These are phyloP conservation scores for Globisporangium paroecandrum DNA, from an alignment of 352 stramenopile species.

Conservation along the genomic window DNA sequence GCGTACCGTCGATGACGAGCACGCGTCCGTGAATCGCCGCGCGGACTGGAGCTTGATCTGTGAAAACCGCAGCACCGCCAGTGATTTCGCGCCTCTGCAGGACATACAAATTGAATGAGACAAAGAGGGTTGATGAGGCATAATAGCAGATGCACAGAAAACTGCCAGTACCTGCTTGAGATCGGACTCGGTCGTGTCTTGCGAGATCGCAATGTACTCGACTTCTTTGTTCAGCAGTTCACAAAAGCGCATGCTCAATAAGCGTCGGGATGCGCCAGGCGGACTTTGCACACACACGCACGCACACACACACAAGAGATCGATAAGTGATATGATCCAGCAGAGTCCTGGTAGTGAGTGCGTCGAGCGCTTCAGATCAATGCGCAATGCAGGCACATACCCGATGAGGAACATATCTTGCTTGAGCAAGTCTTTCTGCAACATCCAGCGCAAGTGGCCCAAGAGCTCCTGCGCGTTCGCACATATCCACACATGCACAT, in stretches of 20 bases:
- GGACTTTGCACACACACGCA: conserved; percentile 29
- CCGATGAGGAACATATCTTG: conserved; percentile 89
- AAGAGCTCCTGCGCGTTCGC: conserved; percentile 46
- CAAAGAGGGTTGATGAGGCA: not conserved
- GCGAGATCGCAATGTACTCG: conserved; percentile 90
- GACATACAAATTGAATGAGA: not conserved
- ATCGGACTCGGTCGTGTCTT: conserved; percentile 93
- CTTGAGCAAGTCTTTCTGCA: conserved; percentile 79
- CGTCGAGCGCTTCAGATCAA: not conserved
- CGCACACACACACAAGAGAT: not conserved
- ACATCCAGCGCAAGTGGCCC: conserved; percentile 80
- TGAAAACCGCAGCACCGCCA: conserved; percentile 74
- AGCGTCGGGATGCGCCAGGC: conserved; percentile 62
- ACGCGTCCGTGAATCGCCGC: conserved; percentile 92
- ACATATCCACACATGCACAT: not conserved
- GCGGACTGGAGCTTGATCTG: conserved; percentile 90
- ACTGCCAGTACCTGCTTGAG: conserved; percentile 69
- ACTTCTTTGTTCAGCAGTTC: conserved; percentile 83
- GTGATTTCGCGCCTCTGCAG: conserved; percentile 63
- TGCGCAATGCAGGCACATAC: conserved; percentile 18
- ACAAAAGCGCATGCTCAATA: conserved; percentile 83
- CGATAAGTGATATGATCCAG: not conserved
- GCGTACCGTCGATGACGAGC: conserved; percentile 90
- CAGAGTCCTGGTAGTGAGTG: not conserved
- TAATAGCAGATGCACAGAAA: not conserved